A percentile compares a stretch with the other conserved stretches of the same genome.
phyloP scores from a whole-genome alignment of 768 basidiomycete genomes.

The Rickenella mellea region DNA sequence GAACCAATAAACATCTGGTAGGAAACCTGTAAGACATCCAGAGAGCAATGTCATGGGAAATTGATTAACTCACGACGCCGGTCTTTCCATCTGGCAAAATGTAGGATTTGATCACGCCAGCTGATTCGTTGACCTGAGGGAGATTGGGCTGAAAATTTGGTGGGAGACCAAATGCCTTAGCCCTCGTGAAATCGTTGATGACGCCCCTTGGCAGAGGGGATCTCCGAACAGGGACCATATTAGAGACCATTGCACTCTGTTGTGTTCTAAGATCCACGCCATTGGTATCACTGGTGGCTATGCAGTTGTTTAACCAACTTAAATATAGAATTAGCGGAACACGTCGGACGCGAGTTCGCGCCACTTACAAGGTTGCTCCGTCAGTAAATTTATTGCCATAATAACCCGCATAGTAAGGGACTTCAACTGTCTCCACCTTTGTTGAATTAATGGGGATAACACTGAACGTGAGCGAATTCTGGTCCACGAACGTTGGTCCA shows the following conservation, averaged over 20 bases:
- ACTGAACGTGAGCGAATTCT: constrained; percentile 10
- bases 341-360: neutral
- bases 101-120: constrained; percentile 45
- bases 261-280: constrained; percentile 32
- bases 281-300: constrained; percentile 37
- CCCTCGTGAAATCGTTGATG: constrained; percentile 34
- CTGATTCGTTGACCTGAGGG: constrained; percentile 34
- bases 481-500: constrained; percentile 11
- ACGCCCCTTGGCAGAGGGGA: constrained; percentile 9
- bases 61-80: constrained; percentile 37
- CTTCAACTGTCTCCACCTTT: constrained; percentile 11
- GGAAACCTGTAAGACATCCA: neutral
- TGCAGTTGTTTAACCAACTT: constrained; percentile 56
- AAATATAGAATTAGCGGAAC: neutral
- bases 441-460: constrained; percentile 10
- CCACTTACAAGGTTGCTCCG: constrained; percentile 1
- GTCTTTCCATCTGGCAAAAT: constrained; percentile 46
- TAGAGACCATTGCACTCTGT: neutral
- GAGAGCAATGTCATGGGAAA: neutral
- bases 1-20: constrained; percentile 51
- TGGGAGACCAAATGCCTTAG: constrained; percentile 36
- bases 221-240: constrained; percentile 16
- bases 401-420: constrained; percentile 11
- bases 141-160: constrained; percentile 36
- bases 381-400: constrained; percentile 11